Percentiles rank a stretch among this genome's conserved stretches.
phyloP scores from a whole-genome alignment of 2,329 filamentous ascomycete genomes.

The Diaporthe capsici region DNA sequence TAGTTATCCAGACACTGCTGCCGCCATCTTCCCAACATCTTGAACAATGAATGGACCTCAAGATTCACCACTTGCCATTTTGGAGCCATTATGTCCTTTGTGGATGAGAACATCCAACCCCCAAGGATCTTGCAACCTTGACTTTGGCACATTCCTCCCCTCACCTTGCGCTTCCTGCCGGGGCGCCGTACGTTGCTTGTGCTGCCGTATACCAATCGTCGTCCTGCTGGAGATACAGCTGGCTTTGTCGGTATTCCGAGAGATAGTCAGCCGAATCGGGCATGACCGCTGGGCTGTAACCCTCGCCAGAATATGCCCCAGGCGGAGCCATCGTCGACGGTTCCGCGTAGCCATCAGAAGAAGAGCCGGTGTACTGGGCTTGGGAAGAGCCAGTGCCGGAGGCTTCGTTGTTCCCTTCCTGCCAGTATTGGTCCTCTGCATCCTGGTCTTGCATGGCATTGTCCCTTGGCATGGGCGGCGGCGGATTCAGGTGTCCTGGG shows the following conservation, averaged over 20 bases:
- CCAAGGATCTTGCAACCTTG: background rate
- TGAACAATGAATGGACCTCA: background rate
- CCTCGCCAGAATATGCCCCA: conserved; percentile 6
- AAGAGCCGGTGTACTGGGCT: too few species aligned
- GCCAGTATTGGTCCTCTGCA: background rate
- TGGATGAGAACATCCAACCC: too few species aligned
- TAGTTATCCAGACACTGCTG: background rate
- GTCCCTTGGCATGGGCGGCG: background rate
- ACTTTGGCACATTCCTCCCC: too few species aligned
- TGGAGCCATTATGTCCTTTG: background rate
- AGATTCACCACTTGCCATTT: background rate
- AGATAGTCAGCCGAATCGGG: conserved; percentile 20
- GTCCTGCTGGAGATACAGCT: conserved; percentile 29
- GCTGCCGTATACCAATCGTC: conserved; percentile 22
- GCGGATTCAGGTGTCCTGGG: background rate
- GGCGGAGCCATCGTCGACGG: background rate
- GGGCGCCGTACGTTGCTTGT: background rate
- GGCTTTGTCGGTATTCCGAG: conserved; percentile 22
- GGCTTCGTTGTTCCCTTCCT: background rate
- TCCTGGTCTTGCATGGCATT: background rate
- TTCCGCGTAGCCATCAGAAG: background rate
- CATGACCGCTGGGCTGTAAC: conserved; percentile 29
- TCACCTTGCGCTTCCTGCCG: background rate
- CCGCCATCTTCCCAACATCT: too few species aligned
- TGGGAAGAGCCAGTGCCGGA: background rate